Percentiles rank a stretch among this genome's conserved stretches.
phyloP scores from a whole-genome alignment of 140 eudicot genomes.

The Oenanthe javanica region DNA sequence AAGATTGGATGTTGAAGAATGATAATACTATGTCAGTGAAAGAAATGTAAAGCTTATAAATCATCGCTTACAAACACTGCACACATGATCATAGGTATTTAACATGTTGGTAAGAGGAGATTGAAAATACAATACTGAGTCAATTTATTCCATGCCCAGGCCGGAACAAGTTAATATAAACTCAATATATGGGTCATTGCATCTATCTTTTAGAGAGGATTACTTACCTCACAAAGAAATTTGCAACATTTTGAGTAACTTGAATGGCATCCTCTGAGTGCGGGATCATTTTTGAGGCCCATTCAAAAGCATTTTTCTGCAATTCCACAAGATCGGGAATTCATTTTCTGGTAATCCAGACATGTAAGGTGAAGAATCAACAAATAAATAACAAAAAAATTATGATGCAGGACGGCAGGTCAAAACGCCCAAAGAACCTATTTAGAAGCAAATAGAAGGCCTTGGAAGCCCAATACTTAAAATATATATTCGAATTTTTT shows the following conservation, averaged over 20 bases:
- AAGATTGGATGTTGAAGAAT: not conserved
- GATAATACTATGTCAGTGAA: not conserved
- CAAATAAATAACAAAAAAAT: not conserved
- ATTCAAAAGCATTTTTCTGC: constrained; percentile 98
- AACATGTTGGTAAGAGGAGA: not conserved
- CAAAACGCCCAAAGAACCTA: not conserved
- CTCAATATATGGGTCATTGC: not conserved
- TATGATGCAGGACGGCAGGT: not conserved
- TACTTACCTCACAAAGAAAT: constrained; percentile 64
- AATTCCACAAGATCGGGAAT: not conserved
- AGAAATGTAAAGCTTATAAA: not conserved
- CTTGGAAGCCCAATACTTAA: not conserved
- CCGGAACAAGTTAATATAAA: not conserved
- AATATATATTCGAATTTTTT: too few relatives aligned
- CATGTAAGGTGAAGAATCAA: not conserved
- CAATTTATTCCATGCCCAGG: not conserved
- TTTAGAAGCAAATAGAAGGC: not conserved
- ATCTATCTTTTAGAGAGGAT: not conserved
- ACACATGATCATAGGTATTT: not conserved
- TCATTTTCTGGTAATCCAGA: not conserved
- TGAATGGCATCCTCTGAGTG: constrained; percentile 90
- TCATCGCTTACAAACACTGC: not conserved
- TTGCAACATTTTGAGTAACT: constrained; percentile 93
- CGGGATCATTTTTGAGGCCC: constrained; percentile 79
- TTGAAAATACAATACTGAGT: not conserved